A percentile compares a stretch with the other conserved stretches of the same genome.
Evolutionary conservation across 176 grass and related monocot species (phyloP).

Genomic region (Juncus effusus): DNA sequence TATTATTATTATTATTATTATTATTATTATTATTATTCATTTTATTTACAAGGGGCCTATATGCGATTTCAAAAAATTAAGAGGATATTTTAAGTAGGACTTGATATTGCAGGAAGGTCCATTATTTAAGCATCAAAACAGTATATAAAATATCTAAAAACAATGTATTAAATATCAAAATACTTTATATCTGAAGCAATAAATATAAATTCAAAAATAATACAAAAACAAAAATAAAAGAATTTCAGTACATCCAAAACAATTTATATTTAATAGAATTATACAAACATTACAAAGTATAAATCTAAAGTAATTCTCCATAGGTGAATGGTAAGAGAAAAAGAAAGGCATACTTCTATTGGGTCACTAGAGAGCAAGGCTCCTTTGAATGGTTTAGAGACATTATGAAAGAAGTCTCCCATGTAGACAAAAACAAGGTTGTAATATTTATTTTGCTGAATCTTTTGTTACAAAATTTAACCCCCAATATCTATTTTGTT

Average conservation of each 20-base stretch:
- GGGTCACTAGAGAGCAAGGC: conserved; percentile 73
- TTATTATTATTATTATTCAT: not conserved
- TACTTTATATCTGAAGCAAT: not conserved
- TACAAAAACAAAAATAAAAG: not conserved
- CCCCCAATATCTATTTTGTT: not conserved
- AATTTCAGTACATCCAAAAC: not conserved
- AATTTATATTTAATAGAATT: not conserved
- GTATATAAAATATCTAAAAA: too few species aligned
- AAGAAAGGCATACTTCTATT: conserved; percentile 65
- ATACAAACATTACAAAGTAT: not conserved
- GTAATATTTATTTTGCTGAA: not conserved
- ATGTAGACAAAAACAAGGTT: conserved; percentile 47
- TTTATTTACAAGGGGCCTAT: not conserved
- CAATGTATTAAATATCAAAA: not conserved
- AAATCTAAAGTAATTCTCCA: conserved; percentile 5
- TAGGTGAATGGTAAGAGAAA: conserved; percentile 13
- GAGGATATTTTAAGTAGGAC: too few species aligned
- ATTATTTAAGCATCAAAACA: too few species aligned
- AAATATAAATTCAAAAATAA: not conserved
- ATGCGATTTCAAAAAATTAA: too few species aligned
- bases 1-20: too few species aligned
- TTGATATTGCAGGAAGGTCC: too few species aligned
- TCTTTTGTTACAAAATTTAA: not conserved
- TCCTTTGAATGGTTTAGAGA: conserved; percentile 77
- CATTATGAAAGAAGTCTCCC: conserved; percentile 67